These are phyloP conservation scores for Podaxis carcinomalis DNA, from an alignment of 768 basidiomycete species.

Conservation along the genomic window DNA sequence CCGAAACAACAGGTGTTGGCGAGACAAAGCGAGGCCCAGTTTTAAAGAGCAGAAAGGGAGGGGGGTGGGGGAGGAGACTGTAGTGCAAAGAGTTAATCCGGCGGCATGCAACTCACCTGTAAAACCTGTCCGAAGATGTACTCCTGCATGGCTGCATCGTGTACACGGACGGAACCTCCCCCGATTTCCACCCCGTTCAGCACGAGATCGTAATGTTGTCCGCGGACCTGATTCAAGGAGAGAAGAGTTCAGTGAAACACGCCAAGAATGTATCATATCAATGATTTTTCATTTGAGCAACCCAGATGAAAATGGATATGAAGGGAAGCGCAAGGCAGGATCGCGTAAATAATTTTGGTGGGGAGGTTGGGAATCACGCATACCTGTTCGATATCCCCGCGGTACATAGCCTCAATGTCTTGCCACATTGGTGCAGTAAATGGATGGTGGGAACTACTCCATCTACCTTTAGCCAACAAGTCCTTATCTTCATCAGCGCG, in stretches of 20 bases:
- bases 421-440: conserved; percentile 96
- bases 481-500: conserved; percentile 85
- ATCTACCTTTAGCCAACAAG: conserved; percentile 78
- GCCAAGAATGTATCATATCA: conserved; percentile 7
- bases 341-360: conserved; percentile 8
- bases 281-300: neutral
- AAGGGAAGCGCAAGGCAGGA: neutral
- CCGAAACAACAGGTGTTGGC: neutral
- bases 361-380: conserved; percentile 16
- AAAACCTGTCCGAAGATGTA: conserved; percentile 73
- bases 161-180: conserved; percentile 89
- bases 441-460: conserved; percentile 92
- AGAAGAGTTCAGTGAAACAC: neutral
- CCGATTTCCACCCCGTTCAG: conserved; percentile 93
- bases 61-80: neutral
- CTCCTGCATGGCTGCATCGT: conserved; percentile 85
- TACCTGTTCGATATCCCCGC: conserved; percentile 59
- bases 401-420: conserved; percentile 75
- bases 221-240: conserved; percentile 59
- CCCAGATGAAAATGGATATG: conserved; percentile 4
- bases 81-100: neutral
- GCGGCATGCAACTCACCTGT: conserved; percentile 47
- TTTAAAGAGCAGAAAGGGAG: neutral
- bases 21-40: neutral
- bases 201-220: conserved; percentile 96